Evolutionary conservation across 441 rosid genomes (phyloP).

Genomic region (Syzygium syzygioides): DNA sequence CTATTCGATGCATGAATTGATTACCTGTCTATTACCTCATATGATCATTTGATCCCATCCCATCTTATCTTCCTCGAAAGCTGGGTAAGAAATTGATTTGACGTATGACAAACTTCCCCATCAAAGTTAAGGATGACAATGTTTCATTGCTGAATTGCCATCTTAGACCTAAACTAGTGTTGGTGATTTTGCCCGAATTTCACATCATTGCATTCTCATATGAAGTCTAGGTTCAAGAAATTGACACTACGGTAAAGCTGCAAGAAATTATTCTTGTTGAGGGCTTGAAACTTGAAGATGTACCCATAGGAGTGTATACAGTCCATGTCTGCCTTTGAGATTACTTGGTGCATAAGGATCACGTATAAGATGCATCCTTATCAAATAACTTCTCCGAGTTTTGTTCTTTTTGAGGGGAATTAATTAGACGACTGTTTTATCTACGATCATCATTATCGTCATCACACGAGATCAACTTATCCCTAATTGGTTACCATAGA

Average conservation of each 20-base stretch:
- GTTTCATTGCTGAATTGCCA: not conserved
- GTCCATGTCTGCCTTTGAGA: not conserved
- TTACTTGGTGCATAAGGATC: not conserved
- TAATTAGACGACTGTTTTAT: not conserved
- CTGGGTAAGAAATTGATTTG: not conserved
- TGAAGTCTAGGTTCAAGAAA: not conserved
- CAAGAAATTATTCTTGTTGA: not conserved
- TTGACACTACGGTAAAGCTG: not conserved
- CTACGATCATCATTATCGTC: fast-evolving
- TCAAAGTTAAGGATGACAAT: not conserved
- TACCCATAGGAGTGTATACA: fast-evolving
- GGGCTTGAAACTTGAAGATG: not conserved
- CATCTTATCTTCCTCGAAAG: not conserved
- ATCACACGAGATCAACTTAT: not conserved
- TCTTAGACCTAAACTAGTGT: not conserved
- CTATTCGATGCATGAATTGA: not conserved
- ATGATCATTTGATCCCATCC: not conserved
- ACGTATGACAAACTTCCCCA: not conserved
- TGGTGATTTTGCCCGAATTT: not conserved
- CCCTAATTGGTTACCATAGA: not conserved
- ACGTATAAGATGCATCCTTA: not conserved
- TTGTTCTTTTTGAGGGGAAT: fast-evolving
- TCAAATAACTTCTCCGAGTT: not conserved
- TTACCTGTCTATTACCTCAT: not conserved
- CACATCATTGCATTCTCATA: fast-evolving